A percentile compares a stretch with the other conserved stretches of the same genome.
phyloP scores from a whole-genome alignment of 1,284 basidiomycete genomes.

The Inonotus obliquus region DNA sequence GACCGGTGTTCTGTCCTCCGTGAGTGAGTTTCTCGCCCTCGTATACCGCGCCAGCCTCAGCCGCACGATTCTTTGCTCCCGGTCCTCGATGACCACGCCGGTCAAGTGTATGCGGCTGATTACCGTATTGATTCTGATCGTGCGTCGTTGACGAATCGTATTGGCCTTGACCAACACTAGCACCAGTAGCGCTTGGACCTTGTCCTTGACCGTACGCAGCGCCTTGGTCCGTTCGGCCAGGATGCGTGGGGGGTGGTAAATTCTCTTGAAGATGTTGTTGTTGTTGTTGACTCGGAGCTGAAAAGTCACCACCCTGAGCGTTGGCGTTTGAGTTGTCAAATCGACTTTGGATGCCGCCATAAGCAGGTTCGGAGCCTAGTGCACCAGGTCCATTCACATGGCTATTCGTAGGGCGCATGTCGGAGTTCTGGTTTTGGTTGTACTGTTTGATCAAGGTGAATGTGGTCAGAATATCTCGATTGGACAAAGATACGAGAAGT shows the following conservation, averaged over 20 bases:
- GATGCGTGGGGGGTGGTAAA: not conserved
- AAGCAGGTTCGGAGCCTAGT: not conserved
- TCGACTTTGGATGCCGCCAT: not conserved
- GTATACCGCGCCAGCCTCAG: conserved; percentile 1
- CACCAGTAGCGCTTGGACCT: not conserved
- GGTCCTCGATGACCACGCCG: not conserved
- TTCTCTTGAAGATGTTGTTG: not conserved
- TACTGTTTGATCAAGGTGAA: not conserved
- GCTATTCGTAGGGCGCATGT: conserved; percentile 9
- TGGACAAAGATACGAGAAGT: not conserved
- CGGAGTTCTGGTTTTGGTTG: not conserved
- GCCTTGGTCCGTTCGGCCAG: not conserved
- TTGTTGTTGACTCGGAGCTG: not conserved
- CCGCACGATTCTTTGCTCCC: not conserved
- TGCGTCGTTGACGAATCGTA: not conserved
- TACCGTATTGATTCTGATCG: not conserved
- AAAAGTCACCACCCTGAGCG: not conserved
- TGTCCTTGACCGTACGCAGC: not conserved
- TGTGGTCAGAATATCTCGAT: not conserved
- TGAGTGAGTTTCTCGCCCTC: not conserved
- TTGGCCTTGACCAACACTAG: not conserved
- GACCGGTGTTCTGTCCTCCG: not conserved
- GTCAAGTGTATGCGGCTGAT: not conserved
- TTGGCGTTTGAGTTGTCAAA: not conserved
- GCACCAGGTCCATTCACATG: conserved; percentile 5